Conservation (phyloP, 139 green algal genomes). For the Picochlorum costavermella region DNA sequence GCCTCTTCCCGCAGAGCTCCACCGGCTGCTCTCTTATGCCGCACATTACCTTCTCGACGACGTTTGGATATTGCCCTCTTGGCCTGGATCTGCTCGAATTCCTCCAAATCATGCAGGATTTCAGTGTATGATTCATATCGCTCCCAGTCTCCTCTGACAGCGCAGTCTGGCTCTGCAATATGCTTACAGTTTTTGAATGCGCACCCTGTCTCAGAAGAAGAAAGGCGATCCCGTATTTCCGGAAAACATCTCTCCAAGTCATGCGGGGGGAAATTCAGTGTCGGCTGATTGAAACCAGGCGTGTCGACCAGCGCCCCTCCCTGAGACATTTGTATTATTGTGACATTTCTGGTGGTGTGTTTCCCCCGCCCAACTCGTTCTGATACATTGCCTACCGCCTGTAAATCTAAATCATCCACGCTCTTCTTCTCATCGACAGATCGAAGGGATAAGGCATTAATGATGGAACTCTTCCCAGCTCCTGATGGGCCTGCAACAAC, state of each 20-base stretch:
- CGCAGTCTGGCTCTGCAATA: conserved; percentile 77
- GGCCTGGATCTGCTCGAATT: conserved; percentile 33
- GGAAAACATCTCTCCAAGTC: conserved; percentile 50
- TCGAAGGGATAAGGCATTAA: conserved; percentile 69
- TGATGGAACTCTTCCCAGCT: conserved; percentile 89
- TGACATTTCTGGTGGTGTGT: conserved; percentile 86
- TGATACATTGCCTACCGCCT: conserved; percentile 63
- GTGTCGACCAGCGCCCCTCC: conserved; percentile 82
- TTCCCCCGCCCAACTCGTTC: conserved; percentile 63
- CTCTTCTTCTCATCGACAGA: conserved; percentile 1
- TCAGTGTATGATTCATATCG: conserved; percentile 70
- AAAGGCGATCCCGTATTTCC: conserved; percentile 32
- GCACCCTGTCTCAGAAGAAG: not conserved
- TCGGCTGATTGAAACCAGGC: conserved; percentile 82
- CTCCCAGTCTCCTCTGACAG: conserved; percentile 53
- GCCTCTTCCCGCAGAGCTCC: conserved; percentile 58
- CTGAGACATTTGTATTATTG: conserved; percentile 56
- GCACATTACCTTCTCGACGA: conserved; percentile 46
- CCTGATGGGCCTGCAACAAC: conserved; percentile 87
- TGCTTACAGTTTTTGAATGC: conserved; percentile 84
- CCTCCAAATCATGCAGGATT: conserved; percentile 53
- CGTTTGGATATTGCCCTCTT: conserved; percentile 31
- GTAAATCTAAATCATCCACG: conserved; percentile 11
- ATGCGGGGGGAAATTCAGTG: conserved; percentile 26
- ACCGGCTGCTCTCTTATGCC: conserved; percentile 50